Base-by-base conservation (phyloP, 345 rosid genomes). In the Salix suchowensis region DNA sequence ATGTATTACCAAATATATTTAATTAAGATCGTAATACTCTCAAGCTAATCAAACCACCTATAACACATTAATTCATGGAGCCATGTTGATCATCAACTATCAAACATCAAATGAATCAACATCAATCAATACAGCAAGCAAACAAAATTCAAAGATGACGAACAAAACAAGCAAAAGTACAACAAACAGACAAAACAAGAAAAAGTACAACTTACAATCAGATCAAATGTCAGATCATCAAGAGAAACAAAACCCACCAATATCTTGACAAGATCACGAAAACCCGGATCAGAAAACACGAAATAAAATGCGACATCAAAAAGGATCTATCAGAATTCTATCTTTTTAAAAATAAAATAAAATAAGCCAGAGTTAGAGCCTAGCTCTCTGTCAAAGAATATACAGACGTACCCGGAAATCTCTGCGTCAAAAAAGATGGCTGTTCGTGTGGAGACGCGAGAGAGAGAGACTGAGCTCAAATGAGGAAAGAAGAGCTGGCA, bases 181-280 rank as follows among this genome's bases (percentile, higher is more conserved):
- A 71, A 44, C 73, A 55, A 78, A 67, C 58, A 68, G 76, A 37
- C 26, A 24, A 76, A 76, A 66, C 79, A 65, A 67, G 39, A 64
- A 68, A 32, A 40, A 40, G 46, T 24, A 13, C 23, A 36, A 21
- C 12, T 24, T 7, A 48, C 19, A 62, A 28, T 46, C 77, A 80
- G 86, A 87, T 83, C 87, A 78, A 82, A 82, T 58, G 78, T 73
- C 37, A 48, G 79, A 74, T 72, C 65, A 74, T 2, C 42, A 58
- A 77, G 73, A 75, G 42, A 77, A 81, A 23, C 10, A 71, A 58
- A 80, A 73, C 73, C 72, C 74, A 77, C 19, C n/a, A 70, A 65
- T 54, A 76, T 24, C 15, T 60, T 34, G 10, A 74, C 14, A 72
- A 72, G 64, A 83, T 69, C 71, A 74, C 6, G 72, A 78, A 76